Percentiles rank a stretch among this genome's conserved stretches.
Evolutionary conservation across 805 yeast genomes (phyloP).

Genomic region (Zygosaccharomyces pseudorouxii): DNA sequence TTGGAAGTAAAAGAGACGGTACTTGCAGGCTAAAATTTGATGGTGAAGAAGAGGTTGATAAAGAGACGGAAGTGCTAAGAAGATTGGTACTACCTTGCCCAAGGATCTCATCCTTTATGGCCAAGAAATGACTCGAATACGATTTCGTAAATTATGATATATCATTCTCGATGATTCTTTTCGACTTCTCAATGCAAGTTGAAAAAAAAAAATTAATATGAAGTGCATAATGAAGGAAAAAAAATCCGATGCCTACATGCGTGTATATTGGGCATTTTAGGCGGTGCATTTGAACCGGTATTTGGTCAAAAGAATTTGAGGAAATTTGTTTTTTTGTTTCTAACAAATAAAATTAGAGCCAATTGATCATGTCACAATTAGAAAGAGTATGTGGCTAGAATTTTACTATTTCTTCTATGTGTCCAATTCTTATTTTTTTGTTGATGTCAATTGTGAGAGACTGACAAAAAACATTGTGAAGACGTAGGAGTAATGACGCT

Average conservation of each 20-base stretch:
- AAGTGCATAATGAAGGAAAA: background rate
- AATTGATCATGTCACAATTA: constrained; percentile 4
- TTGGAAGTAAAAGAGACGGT: constrained; percentile 68
- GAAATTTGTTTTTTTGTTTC: background rate
- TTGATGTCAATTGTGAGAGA: background rate
- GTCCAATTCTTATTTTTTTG: background rate
- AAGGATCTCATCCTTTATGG: constrained; percentile 24
- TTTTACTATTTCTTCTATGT: background rate
- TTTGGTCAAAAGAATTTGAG: background rate
- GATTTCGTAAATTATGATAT: constrained; percentile 9
- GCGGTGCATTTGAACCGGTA: background rate
- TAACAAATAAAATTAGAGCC: background rate
- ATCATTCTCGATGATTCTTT: background rate
- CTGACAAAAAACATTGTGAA: background rate
- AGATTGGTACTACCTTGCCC: constrained; percentile 78
- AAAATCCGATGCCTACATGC: constrained; percentile 1
- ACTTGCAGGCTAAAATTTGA: constrained; percentile 79
- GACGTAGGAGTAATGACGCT: background rate
- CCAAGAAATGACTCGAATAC: constrained; percentile 15
- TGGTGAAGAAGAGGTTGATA: constrained; percentile 95
- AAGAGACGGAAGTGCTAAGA: constrained; percentile 89
- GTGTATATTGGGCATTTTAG: background rate
- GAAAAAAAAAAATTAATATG: constrained; percentile 3
- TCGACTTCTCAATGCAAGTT: background rate
- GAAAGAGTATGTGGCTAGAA: constrained; percentile 6